These are phyloP conservation scores for Geosiphon pyriformis DNA, from an alignment of 192 early-diverging fungal genomes.

Conservation along the genomic window DNA sequence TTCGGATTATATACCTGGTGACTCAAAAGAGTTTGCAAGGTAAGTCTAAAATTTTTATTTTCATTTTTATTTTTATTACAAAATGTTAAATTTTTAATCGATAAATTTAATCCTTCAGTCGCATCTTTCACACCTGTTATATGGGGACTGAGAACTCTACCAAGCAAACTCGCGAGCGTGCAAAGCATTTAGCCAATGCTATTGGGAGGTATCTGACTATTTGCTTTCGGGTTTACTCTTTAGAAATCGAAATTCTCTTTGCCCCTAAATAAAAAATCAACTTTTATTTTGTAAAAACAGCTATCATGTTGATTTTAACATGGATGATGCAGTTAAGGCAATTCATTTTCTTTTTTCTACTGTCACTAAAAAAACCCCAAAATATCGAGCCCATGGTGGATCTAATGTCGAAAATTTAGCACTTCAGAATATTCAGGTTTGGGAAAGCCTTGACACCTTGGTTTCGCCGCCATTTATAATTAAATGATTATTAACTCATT, in stretches of 20 bases:
- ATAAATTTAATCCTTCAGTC: slow-evolving; percentile 33
- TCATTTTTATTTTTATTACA: slow-evolving; percentile 1
- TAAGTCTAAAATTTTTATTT: slow-evolving; percentile 30
- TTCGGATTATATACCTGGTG: slow-evolving; percentile 63
- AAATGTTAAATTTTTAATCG: slow-evolving; percentile 4
- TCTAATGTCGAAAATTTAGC: slow-evolving; percentile 84
- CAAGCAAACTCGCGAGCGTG: slow-evolving; percentile 75
- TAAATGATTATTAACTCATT: neutral
- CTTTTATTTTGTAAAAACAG: slow-evolving; percentile 34
- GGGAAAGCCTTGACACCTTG: neutral
- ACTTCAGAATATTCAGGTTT: slow-evolving; percentile 90
- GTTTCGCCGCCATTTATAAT: neutral
- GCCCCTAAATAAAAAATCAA: neutral
- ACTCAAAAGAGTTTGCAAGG: slow-evolving; percentile 78
- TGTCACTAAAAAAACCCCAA: slow-evolving; percentile 69
- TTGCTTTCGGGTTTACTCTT: neutral
- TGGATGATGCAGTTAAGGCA: slow-evolving; percentile 76
- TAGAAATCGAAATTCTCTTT: neutral
- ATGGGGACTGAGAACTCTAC: slow-evolving; percentile 95
- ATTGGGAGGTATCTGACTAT: slow-evolving; percentile 60
- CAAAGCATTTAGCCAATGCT: slow-evolving; percentile 65
- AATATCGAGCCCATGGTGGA: slow-evolving; percentile 83
- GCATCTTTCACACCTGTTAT: slow-evolving; percentile 90
- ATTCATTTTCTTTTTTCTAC: slow-evolving; percentile 70
- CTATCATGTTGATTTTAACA: slow-evolving; percentile 86